These are phyloP conservation scores for Fusarium papillatum DNA, from an alignment of 2,329 filamentous ascomycete species.

Conservation along the genomic window DNA sequence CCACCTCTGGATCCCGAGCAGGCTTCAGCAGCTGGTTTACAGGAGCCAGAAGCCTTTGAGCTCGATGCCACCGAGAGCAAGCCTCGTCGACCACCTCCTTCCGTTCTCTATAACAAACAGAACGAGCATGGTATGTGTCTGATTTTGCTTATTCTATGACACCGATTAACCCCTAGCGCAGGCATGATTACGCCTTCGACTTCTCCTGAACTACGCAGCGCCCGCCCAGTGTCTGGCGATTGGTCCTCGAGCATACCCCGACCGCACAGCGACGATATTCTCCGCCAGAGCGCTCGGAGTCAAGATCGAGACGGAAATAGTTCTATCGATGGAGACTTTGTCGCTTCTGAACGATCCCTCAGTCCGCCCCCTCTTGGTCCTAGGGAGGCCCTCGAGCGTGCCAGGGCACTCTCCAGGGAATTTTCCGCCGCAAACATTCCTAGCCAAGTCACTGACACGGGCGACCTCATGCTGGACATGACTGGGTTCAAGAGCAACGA, in stretches of 20 bases:
- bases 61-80: constrained; percentile 63
- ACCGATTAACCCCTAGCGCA: constrained; percentile 19
- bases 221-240: constrained; percentile 63
- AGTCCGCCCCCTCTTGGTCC: constrained; percentile 82
- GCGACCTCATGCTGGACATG: constrained; percentile 98
- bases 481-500: constrained; percentile 96
- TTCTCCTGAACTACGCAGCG: constrained; percentile 63
- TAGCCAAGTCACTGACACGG: constrained; percentile 90
- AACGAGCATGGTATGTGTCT: constrained; percentile 48
- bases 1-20: constrained; percentile 71
- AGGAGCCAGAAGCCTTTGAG: constrained; percentile 79
- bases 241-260: constrained; percentile 61
- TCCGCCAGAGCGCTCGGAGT: constrained; percentile 61
- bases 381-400: constrained; percentile 85
- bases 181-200: constrained; percentile 67
- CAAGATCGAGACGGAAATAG: constrained; percentile 51
- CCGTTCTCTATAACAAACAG: constrained; percentile 52
- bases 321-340: constrained; percentile 51
- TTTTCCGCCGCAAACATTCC: constrained; percentile 93
- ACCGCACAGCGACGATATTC: constrained; percentile 68
- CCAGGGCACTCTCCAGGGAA: constrained; percentile 87
- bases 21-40: constrained; percentile 54
- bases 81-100: constrained; percentile 59
- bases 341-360: constrained; percentile 71
- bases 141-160: background rate